phyloP scores from a whole-genome alignment of 2,329 filamentous ascomycete species.

The Apiospora malaysiana region DNA sequence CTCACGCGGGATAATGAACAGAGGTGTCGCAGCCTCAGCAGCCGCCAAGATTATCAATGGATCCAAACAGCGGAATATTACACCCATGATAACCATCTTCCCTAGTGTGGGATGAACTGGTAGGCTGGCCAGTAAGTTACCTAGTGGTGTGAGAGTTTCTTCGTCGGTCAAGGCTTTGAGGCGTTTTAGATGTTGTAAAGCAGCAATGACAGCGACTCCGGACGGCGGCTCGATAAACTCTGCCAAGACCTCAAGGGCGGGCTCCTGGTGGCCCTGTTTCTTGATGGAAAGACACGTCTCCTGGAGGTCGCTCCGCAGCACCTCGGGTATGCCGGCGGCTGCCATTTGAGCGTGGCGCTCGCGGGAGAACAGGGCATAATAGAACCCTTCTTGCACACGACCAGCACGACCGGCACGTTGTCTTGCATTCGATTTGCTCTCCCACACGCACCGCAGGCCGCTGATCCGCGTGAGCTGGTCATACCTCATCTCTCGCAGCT shows the following conservation, averaged over 20 bases:
- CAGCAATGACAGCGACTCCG: slow-evolving; percentile 41
- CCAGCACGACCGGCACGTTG: slow-evolving; percentile 57
- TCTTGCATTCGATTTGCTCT: slow-evolving; percentile 51
- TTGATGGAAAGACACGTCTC: slow-evolving; percentile 50
- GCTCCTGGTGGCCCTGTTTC: slow-evolving; percentile 42
- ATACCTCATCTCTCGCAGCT: slow-evolving; percentile 44
- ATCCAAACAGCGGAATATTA: slow-evolving; percentile 57
- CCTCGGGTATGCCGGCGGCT: slow-evolving; percentile 42
- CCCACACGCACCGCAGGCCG: slow-evolving; percentile 49
- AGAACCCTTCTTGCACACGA: slow-evolving; percentile 52
- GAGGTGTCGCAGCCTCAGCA: slow-evolving; percentile 19
- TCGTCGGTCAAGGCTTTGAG: slow-evolving; percentile 49
- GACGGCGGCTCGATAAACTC: slow-evolving; percentile 52
- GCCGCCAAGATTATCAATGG: slow-evolving; percentile 52
- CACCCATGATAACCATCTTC: slow-evolving; percentile 56
- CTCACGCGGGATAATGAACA: slow-evolving; percentile 17
- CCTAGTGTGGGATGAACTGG: slow-evolving; percentile 51
- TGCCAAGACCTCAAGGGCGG: slow-evolving; percentile 48
- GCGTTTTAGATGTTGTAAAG: slow-evolving; percentile 45
- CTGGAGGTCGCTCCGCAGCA: slow-evolving; percentile 51
- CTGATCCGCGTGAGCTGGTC: slow-evolving; percentile 45
- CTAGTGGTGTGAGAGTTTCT: slow-evolving; percentile 51
- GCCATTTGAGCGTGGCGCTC: slow-evolving; percentile 34
- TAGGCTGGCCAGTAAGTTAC: slow-evolving; percentile 47
- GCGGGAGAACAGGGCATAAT: slow-evolving; percentile 52